Base-by-base conservation (phyloP, 2,329 filamentous ascomycete genomes). In the Pseudocercospora fuligena region DNA sequence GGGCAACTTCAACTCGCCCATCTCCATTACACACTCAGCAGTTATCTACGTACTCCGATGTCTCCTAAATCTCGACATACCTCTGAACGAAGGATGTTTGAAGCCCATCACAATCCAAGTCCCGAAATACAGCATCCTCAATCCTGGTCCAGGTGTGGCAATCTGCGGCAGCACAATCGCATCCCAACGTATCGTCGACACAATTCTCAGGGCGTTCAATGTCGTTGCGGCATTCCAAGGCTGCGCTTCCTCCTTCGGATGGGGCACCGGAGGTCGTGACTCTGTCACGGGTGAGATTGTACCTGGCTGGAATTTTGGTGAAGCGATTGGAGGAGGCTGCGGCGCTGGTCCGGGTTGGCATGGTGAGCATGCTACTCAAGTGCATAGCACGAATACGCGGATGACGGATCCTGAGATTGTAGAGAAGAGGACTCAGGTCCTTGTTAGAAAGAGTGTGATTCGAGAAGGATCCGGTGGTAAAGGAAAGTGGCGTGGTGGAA, bases 61-160 rank as follows among this genome's bases (percentile, higher is more conserved):
- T 21, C 73, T 79, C 11, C 73, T 79, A 33, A 66, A 71, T 29
- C 63, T 69, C 7, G 73, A 78, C 51, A 78, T 79, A 27, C 77
- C 77, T 92, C 16, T 89, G 90, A 78, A 79, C 54, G 71, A 79
- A 64, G 77, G 77, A n/a, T 78, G 75, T 60, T 72, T 79, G 0
- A 60, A 66, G 1, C 74, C 76, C 1, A 68, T 76, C 56, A 73
- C 66, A 0, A 69, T 77, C 60, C 69, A 64, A 0, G 69, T 76
- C 6, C 77, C 77, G 0, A 65, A 76, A 46, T 69, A 71, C 46
- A 73, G 64, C 8, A 71, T 78, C 9, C 71, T 79, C 9, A 75
- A 75, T 33, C 76, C 77, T 1, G 71, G 68, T 1, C 66, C 65
- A 16, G 36, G 65, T 16, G 74, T 73, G 8, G 75, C 77, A 8